Evolutionary conservation across 2,329 filamentous ascomycete genomes (phyloP).

Genomic region (Metarhizium album): DNA sequence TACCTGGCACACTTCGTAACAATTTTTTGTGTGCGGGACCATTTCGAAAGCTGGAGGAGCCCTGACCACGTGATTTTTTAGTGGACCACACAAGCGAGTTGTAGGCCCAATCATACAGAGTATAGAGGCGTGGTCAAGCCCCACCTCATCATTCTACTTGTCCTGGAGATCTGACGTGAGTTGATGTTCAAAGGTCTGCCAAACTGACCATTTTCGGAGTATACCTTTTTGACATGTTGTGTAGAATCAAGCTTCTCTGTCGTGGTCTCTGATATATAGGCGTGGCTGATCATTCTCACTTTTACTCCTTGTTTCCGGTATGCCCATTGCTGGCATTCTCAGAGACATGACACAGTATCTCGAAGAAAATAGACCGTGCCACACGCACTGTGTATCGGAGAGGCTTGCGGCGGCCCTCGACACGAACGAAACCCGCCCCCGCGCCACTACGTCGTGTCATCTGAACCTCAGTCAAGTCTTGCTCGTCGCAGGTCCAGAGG

Average conservation of each 20-base stretch:
- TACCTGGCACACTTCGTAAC: conserved; percentile 15
- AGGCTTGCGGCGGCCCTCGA: background rate
- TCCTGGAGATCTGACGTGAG: no score
- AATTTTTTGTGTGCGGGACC: conserved; percentile 29
- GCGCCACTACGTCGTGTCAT: background rate
- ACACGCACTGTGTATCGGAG: background rate
- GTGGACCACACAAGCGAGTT: conserved; percentile 6
- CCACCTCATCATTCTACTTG: no score
- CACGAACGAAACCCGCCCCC: background rate
- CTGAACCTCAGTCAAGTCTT: background rate
- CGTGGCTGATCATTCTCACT: no score
- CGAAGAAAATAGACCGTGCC: background rate
- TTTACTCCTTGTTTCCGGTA: no score
- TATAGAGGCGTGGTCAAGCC: no score
- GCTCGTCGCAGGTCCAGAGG: background rate
- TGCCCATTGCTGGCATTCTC: no score
- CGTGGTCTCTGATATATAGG: no score
- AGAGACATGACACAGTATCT: background rate
- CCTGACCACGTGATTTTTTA: conserved; percentile 25
- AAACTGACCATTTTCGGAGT: no score
- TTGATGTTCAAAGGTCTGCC: no score
- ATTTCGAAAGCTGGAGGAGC: conserved; percentile 17
- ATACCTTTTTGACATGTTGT: no score
- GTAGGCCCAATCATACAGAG: background rate
- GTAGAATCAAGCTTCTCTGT: no score